Percentiles rank a stretch among this genome's conserved stretches.
phyloP scores from a whole-genome alignment of 352 stramenopile species.

The Phytophthora meadii region DNA sequence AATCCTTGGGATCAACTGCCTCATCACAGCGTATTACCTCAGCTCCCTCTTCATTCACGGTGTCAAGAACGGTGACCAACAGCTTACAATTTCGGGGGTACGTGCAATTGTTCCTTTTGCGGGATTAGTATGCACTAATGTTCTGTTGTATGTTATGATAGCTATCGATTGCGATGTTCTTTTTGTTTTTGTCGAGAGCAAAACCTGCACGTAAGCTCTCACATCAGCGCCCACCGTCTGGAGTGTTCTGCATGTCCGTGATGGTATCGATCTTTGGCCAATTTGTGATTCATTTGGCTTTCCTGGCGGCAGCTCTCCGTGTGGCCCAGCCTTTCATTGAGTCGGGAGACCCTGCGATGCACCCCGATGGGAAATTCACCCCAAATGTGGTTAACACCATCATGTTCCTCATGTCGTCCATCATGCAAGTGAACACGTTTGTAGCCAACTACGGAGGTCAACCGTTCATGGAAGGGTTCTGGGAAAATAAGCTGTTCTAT shows the following conservation, averaged over 20 bases:
- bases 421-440: slow-evolving; percentile 97
- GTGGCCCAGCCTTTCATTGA: slow-evolving; percentile 90
- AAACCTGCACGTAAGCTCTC: slow-evolving; percentile 96
- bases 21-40: slow-evolving; percentile 98
- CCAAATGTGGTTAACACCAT: slow-evolving; percentile 99
- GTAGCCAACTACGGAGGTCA: slow-evolving; percentile 98
- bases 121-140: slow-evolving; percentile 70
- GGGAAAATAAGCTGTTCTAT: slow-evolving; percentile 95
- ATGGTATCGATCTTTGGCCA: slow-evolving; percentile 95
- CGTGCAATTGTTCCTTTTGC: slow-evolving; percentile 12
- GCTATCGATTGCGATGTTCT: slow-evolving; percentile 81
- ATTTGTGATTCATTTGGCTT: slow-evolving; percentile 96
- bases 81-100: slow-evolving; percentile 80
- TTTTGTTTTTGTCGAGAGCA: slow-evolving; percentile 61
- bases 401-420: slow-evolving; percentile 97
- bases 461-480: slow-evolving; percentile 99
- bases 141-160: slow-evolving; percentile 54
- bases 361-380: slow-evolving; percentile 94
- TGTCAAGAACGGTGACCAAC: slow-evolving; percentile 98
- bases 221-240: slow-evolving; percentile 90
- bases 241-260: slow-evolving; percentile 94
- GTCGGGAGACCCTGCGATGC: slow-evolving; percentile 77
- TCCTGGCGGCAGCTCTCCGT: slow-evolving; percentile 91
- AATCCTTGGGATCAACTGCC: slow-evolving; percentile 98
- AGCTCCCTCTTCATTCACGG: slow-evolving; percentile 98